A percentile compares a stretch with the other conserved stretches of the same genome.
These are phyloP conservation scores for Malus hybrid DNA, from an alignment of 331 rosid species.

Conservation along the genomic window DNA sequence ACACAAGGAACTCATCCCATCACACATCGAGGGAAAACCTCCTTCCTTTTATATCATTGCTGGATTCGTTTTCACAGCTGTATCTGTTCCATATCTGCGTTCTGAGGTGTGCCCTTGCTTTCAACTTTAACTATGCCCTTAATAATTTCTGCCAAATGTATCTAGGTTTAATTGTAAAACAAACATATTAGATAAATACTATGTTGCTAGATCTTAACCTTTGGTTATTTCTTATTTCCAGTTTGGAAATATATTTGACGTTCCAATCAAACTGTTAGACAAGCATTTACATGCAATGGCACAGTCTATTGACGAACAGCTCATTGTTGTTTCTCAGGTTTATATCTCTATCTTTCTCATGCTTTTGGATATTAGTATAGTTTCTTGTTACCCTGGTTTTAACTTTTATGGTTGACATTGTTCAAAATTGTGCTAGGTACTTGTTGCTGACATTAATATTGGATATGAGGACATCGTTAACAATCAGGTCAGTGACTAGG, in stretches of 20 bases:
- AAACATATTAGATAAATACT: too few relatives aligned
- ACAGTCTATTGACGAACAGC: neutral
- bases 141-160: neutral
- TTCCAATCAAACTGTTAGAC: conserved; percentile 75
- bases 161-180: too few relatives aligned
- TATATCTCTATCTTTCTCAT: conserved; percentile 1
- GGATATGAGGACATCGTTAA: conserved; percentile 73
- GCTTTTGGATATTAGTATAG: neutral
- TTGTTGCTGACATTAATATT: conserved; percentile 77
- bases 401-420: neutral
- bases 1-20: conserved; percentile 71
- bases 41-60: conserved; percentile 66
- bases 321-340: conserved; percentile 68
- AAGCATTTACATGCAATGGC: conserved; percentile 73
- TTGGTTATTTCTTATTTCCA: conserved; percentile 23
- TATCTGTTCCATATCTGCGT: conserved; percentile 74
- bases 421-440: conserved; percentile 41
- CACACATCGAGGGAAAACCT: conserved; percentile 69
- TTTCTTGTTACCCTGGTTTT: conserved; percentile 1
- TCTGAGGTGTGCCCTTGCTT: conserved; percentile 49
- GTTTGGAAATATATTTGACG: conserved; percentile 62
- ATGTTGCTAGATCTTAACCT: neutral
- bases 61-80: conserved; percentile 64
- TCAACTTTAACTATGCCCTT: neutral
- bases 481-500: conserved; percentile 42